Conservation (phyloP, 768 basidiomycete species). For the Boletus huronensis region DNA sequence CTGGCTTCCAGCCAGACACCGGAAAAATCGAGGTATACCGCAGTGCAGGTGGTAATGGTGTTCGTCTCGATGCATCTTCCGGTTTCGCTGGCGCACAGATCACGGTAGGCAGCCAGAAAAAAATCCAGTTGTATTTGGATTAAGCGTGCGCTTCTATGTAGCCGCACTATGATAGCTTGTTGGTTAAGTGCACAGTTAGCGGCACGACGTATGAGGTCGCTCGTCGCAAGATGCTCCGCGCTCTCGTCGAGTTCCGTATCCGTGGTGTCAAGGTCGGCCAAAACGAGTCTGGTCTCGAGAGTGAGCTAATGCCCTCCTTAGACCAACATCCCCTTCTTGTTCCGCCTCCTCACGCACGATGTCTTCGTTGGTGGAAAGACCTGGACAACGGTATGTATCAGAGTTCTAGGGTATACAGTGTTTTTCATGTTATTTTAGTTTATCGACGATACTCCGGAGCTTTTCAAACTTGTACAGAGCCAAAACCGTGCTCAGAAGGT, state of each 20-base stretch:
- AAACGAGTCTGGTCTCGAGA: neutral
- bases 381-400: slow-evolving; percentile 80
- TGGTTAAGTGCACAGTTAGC: slow-evolving; percentile 94
- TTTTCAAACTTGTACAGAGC: slow-evolving; percentile 96
- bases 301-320: slow-evolving; percentile 27
- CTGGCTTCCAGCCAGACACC: slow-evolving; percentile 94
- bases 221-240: slow-evolving; percentile 97
- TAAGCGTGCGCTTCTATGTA: slow-evolving; percentile 27
- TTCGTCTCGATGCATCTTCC: slow-evolving; percentile 93
- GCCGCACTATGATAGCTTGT: slow-evolving; percentile 97
- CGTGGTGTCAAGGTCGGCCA: slow-evolving; percentile 85
- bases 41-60: slow-evolving; percentile 97
- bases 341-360: slow-evolving; percentile 95
- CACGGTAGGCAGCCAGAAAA: slow-evolving; percentile 61
- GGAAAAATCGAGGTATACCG: slow-evolving; percentile 99
- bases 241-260: slow-evolving; percentile 99
- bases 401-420: neutral
- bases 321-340: slow-evolving; percentile 99
- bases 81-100: slow-evolving; percentile 99
- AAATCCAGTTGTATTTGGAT: neutral
- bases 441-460: slow-evolving; percentile 99
- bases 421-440: slow-evolving; percentile 51
- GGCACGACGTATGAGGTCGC: slow-evolving; percentile 99
- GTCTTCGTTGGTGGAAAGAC: slow-evolving; percentile 95
- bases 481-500: slow-evolving; percentile 99